A percentile compares a stretch with the other conserved stretches of the same genome.
phyloP scores from a whole-genome alignment of 495 filamentous ascomycete species.

The Penicillium manginii region DNA sequence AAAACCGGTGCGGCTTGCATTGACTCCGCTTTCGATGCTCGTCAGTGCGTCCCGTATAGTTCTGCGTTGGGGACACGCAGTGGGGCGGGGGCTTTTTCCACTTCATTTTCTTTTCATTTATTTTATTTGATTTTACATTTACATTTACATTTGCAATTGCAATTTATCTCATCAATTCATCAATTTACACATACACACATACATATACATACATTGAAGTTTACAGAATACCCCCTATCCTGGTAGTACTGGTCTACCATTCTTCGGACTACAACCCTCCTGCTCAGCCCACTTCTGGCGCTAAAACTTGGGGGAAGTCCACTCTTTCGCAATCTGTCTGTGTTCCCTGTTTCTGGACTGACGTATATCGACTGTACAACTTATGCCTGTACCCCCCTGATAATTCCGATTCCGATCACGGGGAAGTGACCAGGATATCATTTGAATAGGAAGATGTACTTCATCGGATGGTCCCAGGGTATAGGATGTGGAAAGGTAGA shows the following conservation, averaged over 20 bases:
- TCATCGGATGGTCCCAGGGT: too few species aligned
- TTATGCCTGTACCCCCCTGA: background rate
- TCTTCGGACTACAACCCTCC: conserved; percentile 5
- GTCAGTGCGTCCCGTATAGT: conserved; percentile 30
- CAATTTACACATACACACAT: too few species aligned
- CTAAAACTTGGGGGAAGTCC: conserved; percentile 1
- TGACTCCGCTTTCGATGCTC: conserved; percentile 28
- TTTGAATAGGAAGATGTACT: too few species aligned
- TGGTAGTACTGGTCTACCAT: too few species aligned
- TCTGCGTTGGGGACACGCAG: conserved; percentile 22
- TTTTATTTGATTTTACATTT: conserved; percentile 4
- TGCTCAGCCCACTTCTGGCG: conserved; percentile 6
- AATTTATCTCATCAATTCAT: too few species aligned
- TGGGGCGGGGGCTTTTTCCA: conserved; percentile 17
- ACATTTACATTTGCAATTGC: too few species aligned
- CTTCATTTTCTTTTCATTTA: conserved; percentile 4
- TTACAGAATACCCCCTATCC: too few species aligned
- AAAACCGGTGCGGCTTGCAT: conserved; percentile 25
- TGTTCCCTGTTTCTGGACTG: conserved; percentile 28
- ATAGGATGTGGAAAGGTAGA: background rate
- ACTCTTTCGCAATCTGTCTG: conserved; percentile 16
- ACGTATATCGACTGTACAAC: conserved; percentile 20
- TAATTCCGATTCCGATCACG: background rate
- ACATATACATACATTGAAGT: too few species aligned
- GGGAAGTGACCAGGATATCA: conserved; percentile 8